Base-by-base conservation (phyloP, 2,329 filamentous ascomycete genomes). In the Phaeosphaeria sp. region DNA sequence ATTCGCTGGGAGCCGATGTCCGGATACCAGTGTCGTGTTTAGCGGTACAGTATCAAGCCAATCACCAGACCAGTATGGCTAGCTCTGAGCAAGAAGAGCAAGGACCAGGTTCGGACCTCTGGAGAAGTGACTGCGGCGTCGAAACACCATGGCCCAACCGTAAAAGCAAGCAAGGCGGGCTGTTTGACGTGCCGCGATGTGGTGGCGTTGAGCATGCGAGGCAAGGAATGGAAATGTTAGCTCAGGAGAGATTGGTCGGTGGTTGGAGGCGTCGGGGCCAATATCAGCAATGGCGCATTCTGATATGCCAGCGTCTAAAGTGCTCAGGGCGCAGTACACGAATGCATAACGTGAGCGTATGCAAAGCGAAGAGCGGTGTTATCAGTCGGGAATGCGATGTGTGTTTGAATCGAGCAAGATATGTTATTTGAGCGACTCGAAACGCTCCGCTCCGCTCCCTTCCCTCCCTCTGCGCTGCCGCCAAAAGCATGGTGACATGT, bases 361-460 rank as follows among this genome's bases (percentile, higher is more conserved):
- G 9, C 20, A 23, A 23, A 54, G 46, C 44, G 47, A 22, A 44
- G 25, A 41, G 30, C 18, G 30, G 25, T 41, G 30, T 50, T 33
- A 7, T 44, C 18, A 18, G 13, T 27, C 20, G 39, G 1, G 22
- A 13, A 25, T 41, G 30, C 20, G 18, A 50, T 41, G 21, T 50
- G 48, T 50, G 33, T 50, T 42, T 18, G 9, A 23, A 23, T 50
- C 33, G 48, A 50, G 48, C 48, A 50, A 50, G 18, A 6, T n/a
- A n/a, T n/a, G n/a, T n/a, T n/a, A 15, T 23, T 42, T 50, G 3
- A 13, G 25, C 25, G 30, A 36, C 30, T 13, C 9, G 33, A 42
- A 20, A 41, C 48, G 30, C 46, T 50, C 27, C 41, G 53, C 46
- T 55, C 46, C 30, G 25, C 44, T 47, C 27, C 25, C 22, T 25